Base-by-base conservation (phyloP, 164 flowering plant species). In the Magnolia officinalis region DNA sequence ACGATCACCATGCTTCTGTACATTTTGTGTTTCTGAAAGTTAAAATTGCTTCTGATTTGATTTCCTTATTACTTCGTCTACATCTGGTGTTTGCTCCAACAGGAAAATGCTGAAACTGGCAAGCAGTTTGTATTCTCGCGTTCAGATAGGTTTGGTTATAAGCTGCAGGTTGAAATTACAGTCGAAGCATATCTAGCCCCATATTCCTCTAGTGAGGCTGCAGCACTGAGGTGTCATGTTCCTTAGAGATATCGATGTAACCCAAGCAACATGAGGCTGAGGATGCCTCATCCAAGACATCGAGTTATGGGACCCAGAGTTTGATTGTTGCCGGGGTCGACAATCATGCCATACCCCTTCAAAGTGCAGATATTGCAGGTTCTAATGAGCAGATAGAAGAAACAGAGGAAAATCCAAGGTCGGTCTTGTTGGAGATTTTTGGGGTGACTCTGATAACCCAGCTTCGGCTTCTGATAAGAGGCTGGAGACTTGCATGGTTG, bases 71-170 rank as follows among this genome's bases (percentile, higher is more conserved):
- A 29, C 26, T 16, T 29, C 0, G 51, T 8, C 18, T 45, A 1
- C 2, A 8, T 52, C 18, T 73, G 63, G 50, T 55, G 66, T 65
- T 11, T 59, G 64, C 61, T 55, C 61, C 61, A 2, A 72, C 79
- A 82, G 84, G 88, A 76, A 45, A 86, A 83, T 65, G 45, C 49
- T 24, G 84, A 78, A 76, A 63, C 80, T 52, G 79, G 77, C 55
- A 81, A 81, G 68, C 84, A 77, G 5, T 81, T 82, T 58, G 61
- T 70, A 8, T 78, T 66, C 76, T 71, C 80, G 14, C 71, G 84
- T 19, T 59, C 84, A 16, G 85, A 81, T 24, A 78, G 80, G 45
- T 49, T 75, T 65, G 78, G 71, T 67, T 83, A 74, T 71, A 77
- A 70, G 68, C 78, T 52, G 65, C 66, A 77, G 9, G 45, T 20